These are phyloP conservation scores for Zygnema circumcarinatum DNA, from an alignment of 139 green algal genomes.

Conservation along the genomic window DNA sequence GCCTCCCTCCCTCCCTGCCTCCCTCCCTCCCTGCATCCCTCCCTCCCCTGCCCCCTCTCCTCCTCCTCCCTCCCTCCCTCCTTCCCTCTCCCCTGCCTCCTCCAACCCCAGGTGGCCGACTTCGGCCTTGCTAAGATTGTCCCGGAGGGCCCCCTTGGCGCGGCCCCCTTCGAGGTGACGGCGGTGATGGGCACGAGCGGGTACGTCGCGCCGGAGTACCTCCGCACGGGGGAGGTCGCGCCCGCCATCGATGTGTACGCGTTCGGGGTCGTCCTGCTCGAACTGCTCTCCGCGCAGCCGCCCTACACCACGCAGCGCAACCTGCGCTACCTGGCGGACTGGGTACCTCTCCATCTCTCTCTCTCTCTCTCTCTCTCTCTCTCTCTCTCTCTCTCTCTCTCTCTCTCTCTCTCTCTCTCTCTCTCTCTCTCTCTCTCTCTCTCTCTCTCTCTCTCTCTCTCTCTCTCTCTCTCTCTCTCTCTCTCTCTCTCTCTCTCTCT, in stretches of 20 bases:
- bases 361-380: background rate
- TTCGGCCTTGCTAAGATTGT: slow-evolving; percentile 43
- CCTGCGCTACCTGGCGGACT: background rate
- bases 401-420: too few relatives aligned
- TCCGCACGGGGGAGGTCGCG: slow-evolving; percentile 33
- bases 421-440: background rate
- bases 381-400: too few relatives aligned
- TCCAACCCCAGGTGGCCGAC: slow-evolving; percentile 59
- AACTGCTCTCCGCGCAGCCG: slow-evolving; percentile 21
- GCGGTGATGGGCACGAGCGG: background rate
- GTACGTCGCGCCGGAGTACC: slow-evolving; percentile 63
- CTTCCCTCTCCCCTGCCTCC: too few relatives aligned
- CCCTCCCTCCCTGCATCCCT: too few relatives aligned
- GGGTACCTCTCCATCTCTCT: background rate
- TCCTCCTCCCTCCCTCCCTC: too few relatives aligned
- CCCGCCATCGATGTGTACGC: slow-evolving; percentile 82
- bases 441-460: background rate
- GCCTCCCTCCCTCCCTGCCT: too few relatives aligned
- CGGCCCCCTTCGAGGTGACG: slow-evolving; percentile 1
- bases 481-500: background rate
- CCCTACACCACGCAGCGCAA: background rate
- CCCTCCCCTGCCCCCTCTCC: too few relatives aligned
- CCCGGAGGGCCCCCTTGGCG: slow-evolving; percentile 35
- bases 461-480: background rate
- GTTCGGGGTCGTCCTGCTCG: slow-evolving; percentile 78